phyloP scores from a whole-genome alignment of 495 filamentous ascomycete genomes.

The Copromyces sp. region DNA sequence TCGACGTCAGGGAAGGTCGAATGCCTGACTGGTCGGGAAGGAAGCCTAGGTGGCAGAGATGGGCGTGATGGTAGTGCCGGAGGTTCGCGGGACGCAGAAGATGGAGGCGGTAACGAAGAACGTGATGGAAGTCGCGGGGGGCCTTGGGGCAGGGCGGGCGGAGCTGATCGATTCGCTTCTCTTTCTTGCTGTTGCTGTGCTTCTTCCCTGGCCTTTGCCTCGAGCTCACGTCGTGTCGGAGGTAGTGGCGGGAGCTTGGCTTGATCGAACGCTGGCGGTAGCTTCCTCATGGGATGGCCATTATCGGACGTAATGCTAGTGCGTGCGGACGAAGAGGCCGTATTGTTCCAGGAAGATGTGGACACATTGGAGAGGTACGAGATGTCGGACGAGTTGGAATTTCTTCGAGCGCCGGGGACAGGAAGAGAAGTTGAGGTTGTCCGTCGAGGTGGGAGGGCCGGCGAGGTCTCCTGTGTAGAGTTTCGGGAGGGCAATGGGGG shows the following conservation, averaged over 20 bases:
- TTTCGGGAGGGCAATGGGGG: constrained; percentile 32
- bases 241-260: constrained; percentile 42
- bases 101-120: constrained; percentile 8
- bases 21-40: constrained; percentile 27
- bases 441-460: constrained; percentile 31
- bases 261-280: constrained; percentile 39
- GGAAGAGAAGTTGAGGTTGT: constrained; percentile 21
- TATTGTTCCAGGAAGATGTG: constrained; percentile 27
- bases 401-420: constrained; percentile 19
- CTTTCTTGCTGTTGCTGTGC: constrained; percentile 12
- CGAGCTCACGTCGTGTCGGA: constrained; percentile 32
- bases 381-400: constrained; percentile 37
- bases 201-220: constrained; percentile 33
- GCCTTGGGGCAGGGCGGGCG: background rate
- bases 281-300: constrained; percentile 22
- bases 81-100: constrained; percentile 11
- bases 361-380: constrained; percentile 36
- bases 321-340: constrained; percentile 14
- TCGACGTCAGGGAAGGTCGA: constrained; percentile 5
- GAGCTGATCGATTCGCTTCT: constrained; percentile 3
- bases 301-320: constrained; percentile 22
- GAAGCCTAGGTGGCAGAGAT: constrained; percentile 31
- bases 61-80: constrained; percentile 12
- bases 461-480: constrained; percentile 23
- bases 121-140: background rate